Evolutionary conservation across 192 early-diverging fungal genomes (phyloP), one percentile per base, ranked within the genome.

Genomic region (Lobosporangium transversale): DNA sequence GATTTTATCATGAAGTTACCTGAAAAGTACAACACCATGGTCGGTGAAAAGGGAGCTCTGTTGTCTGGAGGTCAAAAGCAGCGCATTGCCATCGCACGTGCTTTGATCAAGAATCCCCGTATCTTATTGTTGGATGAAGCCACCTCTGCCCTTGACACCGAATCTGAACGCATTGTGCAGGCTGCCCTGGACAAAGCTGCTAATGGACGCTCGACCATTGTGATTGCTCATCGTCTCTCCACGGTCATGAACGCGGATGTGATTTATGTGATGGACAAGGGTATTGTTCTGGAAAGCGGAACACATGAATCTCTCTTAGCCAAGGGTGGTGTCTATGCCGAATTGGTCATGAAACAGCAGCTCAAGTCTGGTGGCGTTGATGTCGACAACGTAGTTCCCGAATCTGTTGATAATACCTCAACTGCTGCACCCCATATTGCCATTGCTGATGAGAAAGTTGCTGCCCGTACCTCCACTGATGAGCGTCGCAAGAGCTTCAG

Each of bases 11-110:
- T 70, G 58, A 79, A 84, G 27, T 79, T 94, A 23, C 91, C 92
- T 23, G 78, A 93, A 18, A 88, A 90, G 33, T 94, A 96, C 83
- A 90, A 97, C 69, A 96, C 96, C 1, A 59, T 89, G 56, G 94
- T 96, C 21, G 97, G 97, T 53, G 95, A 97, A 79, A 81, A 86
- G 48, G 92, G 90, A 4, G 84, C 92, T 50, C 70, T 89, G 79
- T 65, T 98, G 7, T 94, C 92, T 24, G 97, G 96, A 55, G 97
- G 97, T 17, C 97, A 98, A 78, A 97, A 97, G 80, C 97, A 97
- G 70, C 92, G 97, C 62, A 94, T 97, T 59, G 94, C 95, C 45
- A 97, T 98, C 89, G 96, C 96, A 15, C 87, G 96, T 31, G 94
- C 94, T 10, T 80, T 98, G 60, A 85, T 96, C 57, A 94, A 94